Base-by-base conservation (phyloP, 1,139 yeast genomes). In the Arxiozyma telluris region DNA sequence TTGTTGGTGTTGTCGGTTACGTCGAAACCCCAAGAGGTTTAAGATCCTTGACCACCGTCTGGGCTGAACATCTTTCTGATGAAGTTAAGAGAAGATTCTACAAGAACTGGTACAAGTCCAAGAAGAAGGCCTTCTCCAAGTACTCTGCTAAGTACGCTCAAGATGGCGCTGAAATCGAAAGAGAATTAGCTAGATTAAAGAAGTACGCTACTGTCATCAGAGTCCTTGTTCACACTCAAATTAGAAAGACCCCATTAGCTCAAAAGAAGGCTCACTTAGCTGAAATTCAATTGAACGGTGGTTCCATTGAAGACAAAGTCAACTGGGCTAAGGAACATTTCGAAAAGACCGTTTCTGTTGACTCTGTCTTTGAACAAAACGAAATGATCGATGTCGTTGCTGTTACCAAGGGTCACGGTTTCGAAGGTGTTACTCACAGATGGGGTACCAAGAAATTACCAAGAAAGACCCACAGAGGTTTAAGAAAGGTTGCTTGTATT, bases 381-480 rank as follows among this genome's bases (percentile, higher is more conserved):
- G 98, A 93, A 83, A 86, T 88, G 87, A 84, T 93, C 73, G 99
- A 93, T 73, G 97, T 89, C 72, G 85, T 91, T 74, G 99, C 97
- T 73, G 96, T 94, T 75, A 94, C 98, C 85, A 91, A 87, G 84
- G 99, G 99, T 93, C 96, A 93, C 84, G 99, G 99, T 84, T 89
- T 87, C 88, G 98, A 91, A 81, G 99, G 99, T 90, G 98, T 91
- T 72, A 94, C 98, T 82, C 96, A 90, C 90, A 90, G 99, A 88
- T 93, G 98, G 98, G 98, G 98, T 77, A 93, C 98, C 86, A 94
- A 91, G 93, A 90, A 87, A 84, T 83, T 93, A 72, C 98, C 99
- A 81, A 90, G 99, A 84, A 93, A 93, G 96, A 93, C 99, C 77
- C 99, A 93, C 81, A 90, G 98, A 87, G 99, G 99, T 93, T 84